Base-by-base conservation (phyloP, 495 filamentous ascomycete genomes). In the Daldinia childiae region DNA sequence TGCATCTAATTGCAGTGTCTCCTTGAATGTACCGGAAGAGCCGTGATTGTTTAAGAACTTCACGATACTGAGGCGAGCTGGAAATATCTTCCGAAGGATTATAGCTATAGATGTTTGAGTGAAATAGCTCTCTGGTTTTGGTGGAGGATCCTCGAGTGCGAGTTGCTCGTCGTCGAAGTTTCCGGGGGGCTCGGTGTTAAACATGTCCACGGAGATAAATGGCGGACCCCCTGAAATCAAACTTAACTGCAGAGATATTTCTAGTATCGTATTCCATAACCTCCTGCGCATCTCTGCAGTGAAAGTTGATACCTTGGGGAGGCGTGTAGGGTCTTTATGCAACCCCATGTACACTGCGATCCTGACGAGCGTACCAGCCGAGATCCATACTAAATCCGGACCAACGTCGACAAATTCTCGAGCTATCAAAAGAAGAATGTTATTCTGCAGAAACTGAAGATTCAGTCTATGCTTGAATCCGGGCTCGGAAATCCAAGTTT, bases 201-300 rank as follows among this genome's bases (percentile, higher is more conserved):
- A 64, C 27, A 68, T 67, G 0, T 79, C 79, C 12, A 81, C 72
- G 26, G 81, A 83, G 19, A 89, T 70, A 2, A 84, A 77, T 12
- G 86, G 84, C 0, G 86, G 82, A 51, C 86, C 85, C 5, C 87
- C 87, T 6, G 84, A 78, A 54, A 80, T 82, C 50, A 89, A 56
- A 15, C 85, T 82, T 2, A 84, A 75, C 52, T 88, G 85, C 6
- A 87, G 61, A 6, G 82, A 73, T 43, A 89, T 63, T 71, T 90
- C 87, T 3, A 90, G 67, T 21, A 89, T 86, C 1, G 88, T 88
- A n/a, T 84, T 86, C 90, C 90, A 92, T 12, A 93, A 80, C 21
- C 90, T 82, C 50, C 90, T 79, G n/a, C 90, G 84, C 82, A 91
- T 87, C 77, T 93, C 90, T 52, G 87, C 83, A 14, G 82, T 80